These are phyloP conservation scores for Gossypium aridum DNA, from an alignment of 441 rosid species.

Conservation along the genomic window DNA sequence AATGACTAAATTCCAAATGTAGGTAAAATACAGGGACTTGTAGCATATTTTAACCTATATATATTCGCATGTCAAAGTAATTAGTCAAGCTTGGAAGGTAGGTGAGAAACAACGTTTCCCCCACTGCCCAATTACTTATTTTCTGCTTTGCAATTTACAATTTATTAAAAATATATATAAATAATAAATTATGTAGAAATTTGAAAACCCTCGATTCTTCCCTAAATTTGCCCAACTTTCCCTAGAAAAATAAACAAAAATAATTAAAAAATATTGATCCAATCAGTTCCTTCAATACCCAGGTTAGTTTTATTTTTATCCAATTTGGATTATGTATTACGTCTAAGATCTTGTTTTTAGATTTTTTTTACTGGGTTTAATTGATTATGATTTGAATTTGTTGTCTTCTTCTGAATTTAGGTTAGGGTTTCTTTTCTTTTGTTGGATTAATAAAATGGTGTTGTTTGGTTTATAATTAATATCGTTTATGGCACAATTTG, in stretches of 20 bases:
- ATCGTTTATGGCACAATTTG: neutral
- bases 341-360: neutral
- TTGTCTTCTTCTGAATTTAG: neutral
- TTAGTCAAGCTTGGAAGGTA: neutral
- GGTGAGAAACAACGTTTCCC: neutral
- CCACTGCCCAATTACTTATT: neutral
- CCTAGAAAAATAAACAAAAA: neutral
- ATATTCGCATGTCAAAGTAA: neutral
- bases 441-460: neutral
- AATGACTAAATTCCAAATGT: no score
- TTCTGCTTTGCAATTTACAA: neutral
- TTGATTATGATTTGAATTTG: neutral
- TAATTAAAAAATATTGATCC: neutral
- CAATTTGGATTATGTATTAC: neutral
- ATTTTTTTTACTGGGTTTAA: neutral
- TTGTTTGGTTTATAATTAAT: neutral
- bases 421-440: neutral
- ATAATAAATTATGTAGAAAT: neutral
- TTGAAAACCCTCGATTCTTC: neutral
- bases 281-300: neutral
- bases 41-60: no score
- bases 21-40: no score
- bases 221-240: neutral
- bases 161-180: no score
- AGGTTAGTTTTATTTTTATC: neutral